Evolutionary conservation across 495 filamentous ascomycete species (phyloP), one percentile per base, ranked within the genome.

Genomic region (Penicillium alfredii): DNA sequence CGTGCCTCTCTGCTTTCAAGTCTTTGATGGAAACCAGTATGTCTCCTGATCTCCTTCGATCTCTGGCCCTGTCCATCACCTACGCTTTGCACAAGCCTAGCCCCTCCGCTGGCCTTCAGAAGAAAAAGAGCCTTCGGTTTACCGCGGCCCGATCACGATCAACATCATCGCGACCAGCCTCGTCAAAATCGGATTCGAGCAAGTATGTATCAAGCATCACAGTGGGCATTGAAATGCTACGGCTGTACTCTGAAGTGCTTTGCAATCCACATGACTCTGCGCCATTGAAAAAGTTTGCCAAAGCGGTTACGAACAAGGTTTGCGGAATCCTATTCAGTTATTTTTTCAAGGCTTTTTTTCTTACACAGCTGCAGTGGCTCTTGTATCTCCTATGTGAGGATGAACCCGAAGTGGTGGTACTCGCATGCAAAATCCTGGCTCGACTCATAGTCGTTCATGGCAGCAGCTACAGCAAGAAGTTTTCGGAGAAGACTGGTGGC

Each of bases 221-320:
- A 33, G 62, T 94, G 28, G 88, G 86, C 6, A 67, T 80, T 23
- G 78, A 76, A 41, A 74, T 96, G 36, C 64, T 98, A 25, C 78
- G 81, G 42, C 76, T 96, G 66, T 93, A 93, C 49, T 68, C 82
- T n/a, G 68, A 83, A 20, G 60, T 94, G 2, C 67, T 97, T n/a
- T 94, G 86, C 47, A 77, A 84, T 34, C 75, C 78, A 45, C 67
- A 69, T 24, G 84, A 81, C 42, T 50, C 53, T 8, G 58, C 66
- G 9, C 80, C 81, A 22, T 78, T 95, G 33, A 77, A 77, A 50
- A 90, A 85, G 49, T 98, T 98, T 64, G 87, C 90, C 10, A 86
- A 81, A 63, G 92, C 88, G 2, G 90, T 97, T 3, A 96, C 93
- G 17, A 94, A 90, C 45, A 97, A 94, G 78, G 88, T 92, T 70